Conservation (phyloP, 257 asterid species). For the Avicennia marina region DNA sequence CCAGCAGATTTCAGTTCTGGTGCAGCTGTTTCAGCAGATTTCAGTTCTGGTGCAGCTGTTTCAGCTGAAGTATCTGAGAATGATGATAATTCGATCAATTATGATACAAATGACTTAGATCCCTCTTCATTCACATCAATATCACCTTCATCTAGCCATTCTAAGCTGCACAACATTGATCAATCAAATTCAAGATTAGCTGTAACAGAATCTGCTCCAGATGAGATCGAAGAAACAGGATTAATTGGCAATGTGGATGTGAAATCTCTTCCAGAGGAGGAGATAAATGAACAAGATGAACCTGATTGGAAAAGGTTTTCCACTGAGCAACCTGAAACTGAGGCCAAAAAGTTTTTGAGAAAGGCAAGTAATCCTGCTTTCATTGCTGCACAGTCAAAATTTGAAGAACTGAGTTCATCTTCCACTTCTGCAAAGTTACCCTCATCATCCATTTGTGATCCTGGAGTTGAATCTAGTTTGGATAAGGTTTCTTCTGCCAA, state of each 20-base stretch:
- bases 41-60: too few species aligned
- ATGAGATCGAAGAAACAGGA: slow-evolving; percentile 20
- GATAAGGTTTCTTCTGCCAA: slow-evolving; percentile 24
- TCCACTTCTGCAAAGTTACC: slow-evolving; percentile 27
- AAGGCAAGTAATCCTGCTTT: slow-evolving; percentile 54
- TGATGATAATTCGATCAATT: slow-evolving; percentile 14
- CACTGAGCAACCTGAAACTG: slow-evolving; percentile 33
- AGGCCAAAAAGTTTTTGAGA: slow-evolving; percentile 25
- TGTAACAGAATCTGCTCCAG: slow-evolving; percentile 16
- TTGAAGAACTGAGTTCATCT: slow-evolving; percentile 41
- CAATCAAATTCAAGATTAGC: slow-evolving; percentile 19
- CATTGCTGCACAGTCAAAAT: slow-evolving; percentile 57
- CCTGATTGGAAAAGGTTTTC: slow-evolving; percentile 7
- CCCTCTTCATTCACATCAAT: slow-evolving; percentile 2
- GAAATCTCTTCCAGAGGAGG: slow-evolving; percentile 12
- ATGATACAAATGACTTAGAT: not conserved
- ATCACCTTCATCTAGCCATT: not conserved
- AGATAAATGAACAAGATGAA: slow-evolving; percentile 17
- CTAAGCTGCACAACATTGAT: slow-evolving; percentile 13
- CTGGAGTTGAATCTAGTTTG: not conserved
- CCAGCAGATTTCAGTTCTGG: not conserved
- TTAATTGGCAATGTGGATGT: slow-evolving; percentile 19
- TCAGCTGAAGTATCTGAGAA: slow-evolving; percentile 14
- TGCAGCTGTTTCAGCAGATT: not conserved
- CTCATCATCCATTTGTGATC: slow-evolving; percentile 8